Conservation (phyloP, 208 protist genomes). For the Wallacemonas sp. region DNA sequence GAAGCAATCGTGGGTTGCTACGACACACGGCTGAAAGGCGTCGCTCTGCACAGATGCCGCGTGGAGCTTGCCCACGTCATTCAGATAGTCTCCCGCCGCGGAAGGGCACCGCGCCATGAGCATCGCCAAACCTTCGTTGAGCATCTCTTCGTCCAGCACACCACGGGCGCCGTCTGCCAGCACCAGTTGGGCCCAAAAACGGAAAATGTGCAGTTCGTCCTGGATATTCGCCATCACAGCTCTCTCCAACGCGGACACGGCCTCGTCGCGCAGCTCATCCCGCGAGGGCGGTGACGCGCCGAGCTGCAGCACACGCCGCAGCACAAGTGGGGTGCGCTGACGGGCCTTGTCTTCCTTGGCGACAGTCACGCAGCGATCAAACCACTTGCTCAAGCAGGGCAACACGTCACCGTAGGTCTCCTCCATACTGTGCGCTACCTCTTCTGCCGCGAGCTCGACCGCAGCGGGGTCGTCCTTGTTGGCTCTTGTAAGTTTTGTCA, state of each 20-base stretch:
- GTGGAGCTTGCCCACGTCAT: conserved; percentile 41
- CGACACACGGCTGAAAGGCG: neutral
- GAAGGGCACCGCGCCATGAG: conserved; percentile 18
- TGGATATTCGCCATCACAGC: conserved; percentile 59
- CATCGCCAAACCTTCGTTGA: conserved; percentile 66
- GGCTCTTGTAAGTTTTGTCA: conserved; percentile 36
- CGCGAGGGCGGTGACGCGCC: conserved; percentile 19
- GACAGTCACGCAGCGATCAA: conserved; percentile 68
- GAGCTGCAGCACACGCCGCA: conserved; percentile 27
- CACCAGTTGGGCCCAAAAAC: conserved; percentile 72
- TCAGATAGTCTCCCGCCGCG: conserved; percentile 54
- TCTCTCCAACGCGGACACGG: conserved; percentile 38
- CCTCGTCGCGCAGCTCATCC: conserved; percentile 44
- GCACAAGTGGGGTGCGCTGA: conserved; percentile 43
- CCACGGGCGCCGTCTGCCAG: conserved; percentile 51
- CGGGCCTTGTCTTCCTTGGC: conserved; percentile 68
- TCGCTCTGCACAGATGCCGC: conserved; percentile 14
- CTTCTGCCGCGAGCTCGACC: conserved; percentile 20
- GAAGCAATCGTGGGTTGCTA: conserved; percentile 18
- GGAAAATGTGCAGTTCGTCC: conserved; percentile 70
- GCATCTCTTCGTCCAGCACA: conserved; percentile 66
- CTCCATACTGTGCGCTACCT: conserved; percentile 38
- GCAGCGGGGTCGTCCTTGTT: conserved; percentile 6
- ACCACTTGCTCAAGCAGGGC: conserved; percentile 48
- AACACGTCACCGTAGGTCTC: conserved; percentile 44